Evolutionary conservation across 2,329 filamentous ascomycete genomes (phyloP).

Genomic region (Fusarium brachygibbosum): DNA sequence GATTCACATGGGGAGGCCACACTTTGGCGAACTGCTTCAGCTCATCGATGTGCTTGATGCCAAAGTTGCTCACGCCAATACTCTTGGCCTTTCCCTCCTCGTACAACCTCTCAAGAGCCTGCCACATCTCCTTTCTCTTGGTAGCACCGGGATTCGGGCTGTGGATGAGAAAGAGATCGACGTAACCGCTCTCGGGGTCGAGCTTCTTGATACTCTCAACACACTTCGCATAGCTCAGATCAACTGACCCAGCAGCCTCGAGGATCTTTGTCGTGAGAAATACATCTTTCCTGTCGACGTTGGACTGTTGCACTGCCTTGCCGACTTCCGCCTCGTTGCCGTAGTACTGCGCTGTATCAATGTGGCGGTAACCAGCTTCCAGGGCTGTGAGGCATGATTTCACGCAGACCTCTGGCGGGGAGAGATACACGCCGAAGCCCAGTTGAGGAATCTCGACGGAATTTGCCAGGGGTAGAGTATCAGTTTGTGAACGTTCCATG

Average conservation of each 20-base stretch:
- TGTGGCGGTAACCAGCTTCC: conserved; percentile 68
- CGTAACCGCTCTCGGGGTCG: conserved; percentile 68
- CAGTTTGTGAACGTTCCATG: conserved; percentile 32
- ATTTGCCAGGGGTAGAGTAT: conserved; percentile 45
- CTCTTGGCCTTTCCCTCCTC: conserved; percentile 70
- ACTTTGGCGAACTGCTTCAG: conserved; percentile 72
- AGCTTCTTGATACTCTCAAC: conserved; percentile 74
- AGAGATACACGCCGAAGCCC: conserved; percentile 78
- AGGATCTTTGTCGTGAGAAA: conserved; percentile 69
- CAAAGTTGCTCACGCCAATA: conserved; percentile 81
- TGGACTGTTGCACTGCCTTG: conserved; percentile 60
- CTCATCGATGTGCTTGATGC: conserved; percentile 75
- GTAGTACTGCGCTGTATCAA: conserved; percentile 61
- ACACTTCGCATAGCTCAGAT: conserved; percentile 71
- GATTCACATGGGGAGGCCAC: conserved; percentile 77
- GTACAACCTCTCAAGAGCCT: conserved; percentile 72
- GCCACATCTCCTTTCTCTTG: conserved; percentile 74
- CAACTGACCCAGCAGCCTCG: conserved; percentile 59
- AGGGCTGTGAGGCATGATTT: conserved; percentile 69
- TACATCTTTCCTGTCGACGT: conserved; percentile 61
- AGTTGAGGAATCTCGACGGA: conserved; percentile 68
- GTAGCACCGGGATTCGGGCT: conserved; percentile 68
- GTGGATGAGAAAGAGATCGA: conserved; percentile 79
- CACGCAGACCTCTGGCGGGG: conserved; percentile 65
- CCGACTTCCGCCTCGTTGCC: conserved; percentile 62